Evolutionary conservation across 495 filamentous ascomycete species (phyloP), one percentile per base, ranked within the genome.

Genomic region (Parmelia sp.): DNA sequence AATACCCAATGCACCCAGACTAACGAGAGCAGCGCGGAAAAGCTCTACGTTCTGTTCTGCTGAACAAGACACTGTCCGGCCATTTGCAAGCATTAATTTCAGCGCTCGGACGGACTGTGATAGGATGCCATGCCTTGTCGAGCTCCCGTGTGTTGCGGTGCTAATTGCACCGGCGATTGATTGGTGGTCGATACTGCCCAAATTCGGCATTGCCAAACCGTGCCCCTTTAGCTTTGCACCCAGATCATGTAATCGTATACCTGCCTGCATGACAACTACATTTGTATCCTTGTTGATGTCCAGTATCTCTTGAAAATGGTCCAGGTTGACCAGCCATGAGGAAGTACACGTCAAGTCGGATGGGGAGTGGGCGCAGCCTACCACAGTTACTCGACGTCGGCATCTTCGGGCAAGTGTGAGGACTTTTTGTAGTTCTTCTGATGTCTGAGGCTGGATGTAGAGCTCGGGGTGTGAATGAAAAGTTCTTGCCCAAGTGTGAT

Each of bases 401-500:
- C 87, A 92, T 73, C 83, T 82, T 61, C 89, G 88, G 25, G 94
- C 95, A 15, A 97, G 82, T 44, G 80, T 87, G 45, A 96, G 82
- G 64, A 89, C 78, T 75, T 96, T 90, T 69, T 90, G 86, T 67
- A 98, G 83, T 76, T 97, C 95, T 10, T 79, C 78, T 58, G 90
- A 77, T 1, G 87, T 85, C 64, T 89, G 79, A 2, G 94, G 94
- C 62, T 86, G 89, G 67, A 97, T 83, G 75, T 91, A 96, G 64
- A 97, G 84, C 76, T 96, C 92, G 1, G 94, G 94, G 25, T 85
- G 83, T 51, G 86, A 90, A 71, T 86, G 86, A 77, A 92, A 94
- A 45, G 94, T 97, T 72, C 86, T 88, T 33, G 95, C 94, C 94
- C 94, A 98, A n/a, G 95, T 98, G 70, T 88, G 87, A 79, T 98